Evolutionary conservation across 2,329 filamentous ascomycete species (phyloP).

Genomic region (Colletotrichum sp.): DNA sequence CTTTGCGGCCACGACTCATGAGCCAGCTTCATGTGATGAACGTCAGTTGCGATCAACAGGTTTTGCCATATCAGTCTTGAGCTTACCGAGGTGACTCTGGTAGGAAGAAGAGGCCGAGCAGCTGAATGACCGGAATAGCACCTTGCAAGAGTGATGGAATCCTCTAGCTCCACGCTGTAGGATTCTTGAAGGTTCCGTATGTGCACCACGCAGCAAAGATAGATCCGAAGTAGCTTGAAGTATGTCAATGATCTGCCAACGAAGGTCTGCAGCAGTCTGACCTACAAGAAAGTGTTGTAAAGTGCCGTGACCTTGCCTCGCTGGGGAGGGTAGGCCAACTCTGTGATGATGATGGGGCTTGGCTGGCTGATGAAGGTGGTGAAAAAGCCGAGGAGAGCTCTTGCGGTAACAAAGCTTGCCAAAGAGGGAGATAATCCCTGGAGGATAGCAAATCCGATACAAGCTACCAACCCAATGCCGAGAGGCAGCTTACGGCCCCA

Average conservation of each 20-base stretch:
- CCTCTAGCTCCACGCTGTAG: slow-evolving; percentile 30
- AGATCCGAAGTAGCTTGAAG: slow-evolving; percentile 29
- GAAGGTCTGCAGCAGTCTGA: neutral
- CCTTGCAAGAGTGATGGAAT: slow-evolving; percentile 30
- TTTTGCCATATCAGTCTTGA: accelerated
- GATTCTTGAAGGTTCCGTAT: slow-evolving; percentile 36
- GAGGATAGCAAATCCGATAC: slow-evolving; percentile 32
- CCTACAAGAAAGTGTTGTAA: slow-evolving; percentile 47
- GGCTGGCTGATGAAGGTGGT: slow-evolving; percentile 31
- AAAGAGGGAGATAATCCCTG: slow-evolving; percentile 25
- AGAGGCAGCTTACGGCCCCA: slow-evolving; percentile 38
- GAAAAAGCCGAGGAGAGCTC: slow-evolving; percentile 37
- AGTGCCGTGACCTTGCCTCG: slow-evolving; percentile 34
- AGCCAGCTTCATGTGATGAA: slow-evolving; percentile 52
- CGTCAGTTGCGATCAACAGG: neutral
- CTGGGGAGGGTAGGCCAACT: slow-evolving; percentile 38
- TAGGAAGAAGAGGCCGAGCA: slow-evolving; percentile 29
- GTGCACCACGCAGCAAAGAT: slow-evolving; percentile 32
- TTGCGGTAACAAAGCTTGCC: slow-evolving; percentile 34
- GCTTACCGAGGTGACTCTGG: slow-evolving; percentile 58
- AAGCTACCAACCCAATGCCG: slow-evolving; percentile 31
- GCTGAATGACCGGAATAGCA: slow-evolving; percentile 43
- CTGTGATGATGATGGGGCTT: slow-evolving; percentile 36
- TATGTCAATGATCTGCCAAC: slow-evolving; percentile 28
- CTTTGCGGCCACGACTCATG: slow-evolving; percentile 56